Conservation (phyloP, 208 protist species). For the Wallacemonas rigidus region DNA sequence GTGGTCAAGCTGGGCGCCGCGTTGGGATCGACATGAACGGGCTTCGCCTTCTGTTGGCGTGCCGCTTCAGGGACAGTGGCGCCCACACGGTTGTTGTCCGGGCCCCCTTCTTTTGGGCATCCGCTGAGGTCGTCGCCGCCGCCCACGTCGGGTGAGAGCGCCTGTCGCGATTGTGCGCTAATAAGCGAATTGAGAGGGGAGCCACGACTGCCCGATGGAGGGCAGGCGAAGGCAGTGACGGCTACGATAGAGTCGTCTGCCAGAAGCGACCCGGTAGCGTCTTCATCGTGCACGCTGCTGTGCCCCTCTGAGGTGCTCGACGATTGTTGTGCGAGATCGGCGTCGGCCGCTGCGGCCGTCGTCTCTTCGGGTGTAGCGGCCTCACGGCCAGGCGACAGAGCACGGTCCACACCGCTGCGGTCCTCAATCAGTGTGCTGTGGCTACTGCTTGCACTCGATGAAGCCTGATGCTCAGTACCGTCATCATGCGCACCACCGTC, state of each 20-base stretch:
- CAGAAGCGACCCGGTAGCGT: background rate
- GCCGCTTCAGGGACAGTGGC: too few relatives aligned
- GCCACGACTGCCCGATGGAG: background rate
- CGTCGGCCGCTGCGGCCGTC: background rate
- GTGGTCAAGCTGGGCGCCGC: conserved; percentile 3
- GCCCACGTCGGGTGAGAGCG: background rate
- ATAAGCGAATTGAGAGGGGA: background rate
- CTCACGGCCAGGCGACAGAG: background rate
- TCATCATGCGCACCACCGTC: background rate
- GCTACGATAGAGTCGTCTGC: conserved; percentile 8
- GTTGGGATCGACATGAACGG: conserved; percentile 8
- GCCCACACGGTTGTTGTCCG: background rate
- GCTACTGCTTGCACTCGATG: background rate
- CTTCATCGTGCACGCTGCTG: background rate
- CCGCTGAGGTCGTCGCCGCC: background rate
- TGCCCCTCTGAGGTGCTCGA: conserved; percentile 7
- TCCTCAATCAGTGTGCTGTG: conserved; percentile 16
- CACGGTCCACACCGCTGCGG: background rate
- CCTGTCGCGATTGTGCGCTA: background rate
- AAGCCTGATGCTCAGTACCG: background rate
- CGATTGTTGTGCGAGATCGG: background rate
- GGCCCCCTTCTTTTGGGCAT: too few relatives aligned
- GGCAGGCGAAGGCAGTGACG: conserved; percentile 8
- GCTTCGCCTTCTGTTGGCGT: background rate
- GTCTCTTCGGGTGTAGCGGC: background rate